These are phyloP conservation scores for Nannizziopsis arthrosporioides DNA, from an alignment of 2,329 filamentous ascomycete genomes.

Conservation along the genomic window DNA sequence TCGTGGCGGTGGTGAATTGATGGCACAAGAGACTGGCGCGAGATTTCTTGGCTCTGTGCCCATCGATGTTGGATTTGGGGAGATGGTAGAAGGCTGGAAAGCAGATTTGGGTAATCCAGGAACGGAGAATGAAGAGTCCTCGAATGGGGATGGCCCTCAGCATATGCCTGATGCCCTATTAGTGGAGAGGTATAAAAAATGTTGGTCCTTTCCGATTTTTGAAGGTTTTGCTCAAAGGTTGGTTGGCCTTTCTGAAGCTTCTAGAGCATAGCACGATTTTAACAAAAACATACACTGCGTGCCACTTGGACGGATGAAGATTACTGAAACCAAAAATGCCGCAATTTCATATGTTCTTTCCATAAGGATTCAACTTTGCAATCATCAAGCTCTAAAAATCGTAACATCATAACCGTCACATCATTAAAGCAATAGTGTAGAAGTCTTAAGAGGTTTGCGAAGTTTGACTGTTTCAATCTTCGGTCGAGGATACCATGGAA, in stretches of 20 bases:
- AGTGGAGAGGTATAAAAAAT: slow-evolving; percentile 35
- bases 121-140: slow-evolving; percentile 7
- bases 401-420: not conserved
- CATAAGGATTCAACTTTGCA: too few relatives aligned
- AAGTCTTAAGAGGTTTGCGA: too few relatives aligned
- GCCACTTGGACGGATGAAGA: too few relatives aligned
- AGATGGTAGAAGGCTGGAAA: slow-evolving; percentile 58
- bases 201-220: slow-evolving; percentile 35
- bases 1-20: slow-evolving; percentile 75
- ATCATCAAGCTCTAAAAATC: not conserved
- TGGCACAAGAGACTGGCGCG: slow-evolving; percentile 77
- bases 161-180: slow-evolving; percentile 25
- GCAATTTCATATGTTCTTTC: too few relatives aligned
- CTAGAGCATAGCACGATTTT: not conserved
- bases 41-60: slow-evolving; percentile 77
- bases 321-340: too few relatives aligned
- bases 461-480: not conserved
- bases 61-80: slow-evolving; percentile 84
- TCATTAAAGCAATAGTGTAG: not conserved
- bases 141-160: slow-evolving; percentile 6
- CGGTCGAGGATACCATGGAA: not conserved
- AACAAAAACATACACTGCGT: not conserved
- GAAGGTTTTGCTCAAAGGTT: slow-evolving; percentile 31
- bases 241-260: slow-evolving; percentile 19
- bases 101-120: slow-evolving; percentile 16